Evolutionary conservation across 2,329 filamentous ascomycete species (phyloP).

Genomic region (Xylaria sp.): DNA sequence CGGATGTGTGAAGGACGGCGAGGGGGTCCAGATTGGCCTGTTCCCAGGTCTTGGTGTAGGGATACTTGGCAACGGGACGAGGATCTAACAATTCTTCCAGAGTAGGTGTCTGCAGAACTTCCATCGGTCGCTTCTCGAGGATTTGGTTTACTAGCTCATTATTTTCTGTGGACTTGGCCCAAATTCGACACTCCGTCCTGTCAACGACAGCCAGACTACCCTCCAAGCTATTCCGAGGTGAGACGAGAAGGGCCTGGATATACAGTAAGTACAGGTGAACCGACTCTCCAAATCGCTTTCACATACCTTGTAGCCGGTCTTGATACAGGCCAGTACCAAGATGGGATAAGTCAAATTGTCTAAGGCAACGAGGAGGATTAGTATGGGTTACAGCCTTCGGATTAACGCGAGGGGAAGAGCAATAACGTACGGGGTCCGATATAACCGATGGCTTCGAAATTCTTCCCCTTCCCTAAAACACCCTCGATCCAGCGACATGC

Average conservation of each 20-base stretch:
- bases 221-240: slow-evolving; percentile 42
- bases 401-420: neutral
- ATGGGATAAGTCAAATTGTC: slow-evolving; percentile 43
- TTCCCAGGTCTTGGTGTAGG: slow-evolving; percentile 43
- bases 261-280: slow-evolving; percentile 4
- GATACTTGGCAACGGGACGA: slow-evolving; percentile 39
- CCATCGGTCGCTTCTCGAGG: slow-evolving; percentile 40
- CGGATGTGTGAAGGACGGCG: slow-evolving; percentile 43
- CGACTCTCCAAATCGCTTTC: neutral
- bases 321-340: slow-evolving; percentile 42
- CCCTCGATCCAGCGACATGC: slow-evolving; percentile 41
- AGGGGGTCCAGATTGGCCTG: slow-evolving; percentile 41
- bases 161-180: slow-evolving; percentile 38
- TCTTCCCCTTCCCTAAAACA: slow-evolving; percentile 38
- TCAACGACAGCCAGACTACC: slow-evolving; percentile 42
- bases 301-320: slow-evolving; percentile 43
- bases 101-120: slow-evolving; percentile 39
- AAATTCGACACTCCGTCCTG: slow-evolving; percentile 41
- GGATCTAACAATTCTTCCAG: slow-evolving; percentile 40
- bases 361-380: slow-evolving; percentile 27
- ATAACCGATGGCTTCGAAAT: slow-evolving; percentile 42
- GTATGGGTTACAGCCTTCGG: neutral
- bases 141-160: slow-evolving; percentile 40
- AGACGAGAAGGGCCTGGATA: slow-evolving; percentile 41
- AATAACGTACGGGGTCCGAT: slow-evolving; percentile 42